Conservation (phyloP, 2,329 filamentous ascomycete species). For the Cladosporium velox region DNA sequence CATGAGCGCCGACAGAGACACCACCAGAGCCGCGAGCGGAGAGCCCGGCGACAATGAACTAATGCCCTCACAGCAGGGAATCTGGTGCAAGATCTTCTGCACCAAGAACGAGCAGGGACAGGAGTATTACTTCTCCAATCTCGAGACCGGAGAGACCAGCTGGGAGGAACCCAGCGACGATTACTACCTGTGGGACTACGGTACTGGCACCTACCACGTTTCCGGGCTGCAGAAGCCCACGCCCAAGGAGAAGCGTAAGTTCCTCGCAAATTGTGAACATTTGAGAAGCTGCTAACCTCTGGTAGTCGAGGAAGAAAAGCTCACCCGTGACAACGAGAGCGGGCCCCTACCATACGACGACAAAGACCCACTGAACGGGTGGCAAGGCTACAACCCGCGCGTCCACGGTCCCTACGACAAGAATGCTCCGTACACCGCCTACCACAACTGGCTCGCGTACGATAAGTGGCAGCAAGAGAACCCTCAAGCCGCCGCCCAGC, state of each 20-base stretch:
- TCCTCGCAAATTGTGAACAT: not conserved
- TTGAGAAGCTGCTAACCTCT: not conserved
- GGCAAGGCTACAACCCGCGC: constrained; percentile 82
- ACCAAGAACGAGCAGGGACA: constrained; percentile 14
- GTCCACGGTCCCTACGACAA: constrained; percentile 97
- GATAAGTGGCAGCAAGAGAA: constrained; percentile 35
- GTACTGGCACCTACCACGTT: constrained; percentile 26
- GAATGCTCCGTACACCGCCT: constrained; percentile 75
- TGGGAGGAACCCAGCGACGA: constrained; percentile 35
- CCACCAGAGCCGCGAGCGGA: not conserved
- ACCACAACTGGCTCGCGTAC: constrained; percentile 31
- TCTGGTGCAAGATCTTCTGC: constrained; percentile 30
- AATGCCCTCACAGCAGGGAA: constrained; percentile 14
- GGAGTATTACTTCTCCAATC: constrained; percentile 34
- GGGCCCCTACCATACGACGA: constrained; percentile 62
- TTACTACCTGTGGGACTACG: constrained; percentile 36
- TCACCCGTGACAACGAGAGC: constrained; percentile 13
- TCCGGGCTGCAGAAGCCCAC: constrained; percentile 32
- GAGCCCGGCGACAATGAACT: not conserved
- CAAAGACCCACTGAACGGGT: constrained; percentile 11
- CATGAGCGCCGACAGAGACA: constrained; percentile 12
- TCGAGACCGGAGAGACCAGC: constrained; percentile 29
- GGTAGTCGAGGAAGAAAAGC: constrained; percentile 11
- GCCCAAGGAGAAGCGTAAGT: constrained; percentile 10
- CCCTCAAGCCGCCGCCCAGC: constrained; percentile 37